Percentiles rank a stretch among this genome's conserved stretches.
Conservation (phyloP, 2,329 filamentous ascomycete species). For the Penicillium frequentans region DNA sequence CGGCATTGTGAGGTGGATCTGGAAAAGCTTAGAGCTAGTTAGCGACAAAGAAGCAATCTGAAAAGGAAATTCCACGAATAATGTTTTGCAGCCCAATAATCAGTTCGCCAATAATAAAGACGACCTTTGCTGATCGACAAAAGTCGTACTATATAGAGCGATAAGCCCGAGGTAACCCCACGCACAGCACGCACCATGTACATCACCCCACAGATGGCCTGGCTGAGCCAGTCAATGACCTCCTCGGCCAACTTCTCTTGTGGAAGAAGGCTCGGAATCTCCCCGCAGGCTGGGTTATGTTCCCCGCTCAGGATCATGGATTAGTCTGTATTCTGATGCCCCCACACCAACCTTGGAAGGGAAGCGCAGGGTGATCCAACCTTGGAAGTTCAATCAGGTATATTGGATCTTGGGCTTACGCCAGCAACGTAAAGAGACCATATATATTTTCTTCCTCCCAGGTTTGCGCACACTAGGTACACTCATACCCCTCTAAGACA, state of each 20-base stretch:
- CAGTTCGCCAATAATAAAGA: neutral
- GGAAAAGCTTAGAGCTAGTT: too few species aligned
- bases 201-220: neutral
- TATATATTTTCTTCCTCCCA: neutral
- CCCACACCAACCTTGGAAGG: neutral
- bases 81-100: neutral
- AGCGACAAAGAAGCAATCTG: neutral
- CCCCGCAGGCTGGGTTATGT: neutral
- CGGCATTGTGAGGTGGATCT: constrained; percentile 7
- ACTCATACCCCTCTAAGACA: too few species aligned
- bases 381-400: neutral
- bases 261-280: neutral
- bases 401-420: neutral
- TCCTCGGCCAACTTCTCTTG: too few species aligned
- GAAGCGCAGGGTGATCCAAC: neutral
- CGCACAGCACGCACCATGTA: neutral
- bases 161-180: neutral
- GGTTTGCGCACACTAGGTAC: neutral
- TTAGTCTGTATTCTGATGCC: neutral
- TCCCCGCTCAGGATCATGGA: neutral
- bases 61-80: neutral
- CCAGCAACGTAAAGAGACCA: neutral
- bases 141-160: neutral
- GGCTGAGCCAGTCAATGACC: too few species aligned
- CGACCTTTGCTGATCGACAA: neutral